Evolutionary conservation across 2,329 filamentous ascomycete genomes (phyloP).

Genomic region (Laburnicola sp.): DNA sequence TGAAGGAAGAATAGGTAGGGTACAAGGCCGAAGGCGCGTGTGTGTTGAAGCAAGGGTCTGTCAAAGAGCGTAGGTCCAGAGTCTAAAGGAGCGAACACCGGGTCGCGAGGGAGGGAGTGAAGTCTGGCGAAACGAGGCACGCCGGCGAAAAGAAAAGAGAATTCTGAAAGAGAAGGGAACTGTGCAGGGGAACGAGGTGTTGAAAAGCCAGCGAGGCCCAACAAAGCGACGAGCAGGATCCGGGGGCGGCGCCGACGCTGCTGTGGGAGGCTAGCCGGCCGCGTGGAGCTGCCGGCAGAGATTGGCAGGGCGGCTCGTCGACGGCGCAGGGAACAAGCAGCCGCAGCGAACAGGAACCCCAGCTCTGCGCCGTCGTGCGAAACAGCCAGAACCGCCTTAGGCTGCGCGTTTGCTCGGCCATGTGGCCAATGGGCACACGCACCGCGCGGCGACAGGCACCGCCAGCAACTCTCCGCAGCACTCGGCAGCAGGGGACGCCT

Average conservation of each 20-base stretch:
- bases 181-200: conserved; percentile 19
- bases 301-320: conserved; percentile 18
- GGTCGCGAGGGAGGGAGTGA: conserved; percentile 33
- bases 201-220: conserved; percentile 28
- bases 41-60: conserved; percentile 31
- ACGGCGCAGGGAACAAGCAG: conserved; percentile 11
- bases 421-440: not conserved
- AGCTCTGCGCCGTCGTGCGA: not conserved
- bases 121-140: conserved; percentile 26
- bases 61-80: conserved; percentile 45
- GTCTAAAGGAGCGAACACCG: conserved; percentile 48
- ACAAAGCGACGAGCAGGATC: conserved; percentile 9
- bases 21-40: not conserved
- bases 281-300: conserved; percentile 13
- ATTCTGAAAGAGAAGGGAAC: conserved; percentile 29
- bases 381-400: not conserved
- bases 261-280: conserved; percentile 7
- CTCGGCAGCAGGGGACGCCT: not conserved
- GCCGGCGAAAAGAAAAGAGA: conserved; percentile 31
- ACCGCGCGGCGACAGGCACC: not conserved
- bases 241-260: not conserved
- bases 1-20: conserved; percentile 17
- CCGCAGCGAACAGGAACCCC: not conserved
- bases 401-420: not conserved
- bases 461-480: conserved; percentile 29